Percentiles rank a stretch among this genome's conserved stretches.
phyloP scores from a whole-genome alignment of 768 basidiomycete species.

The Macrolepiota albuminosa region DNA sequence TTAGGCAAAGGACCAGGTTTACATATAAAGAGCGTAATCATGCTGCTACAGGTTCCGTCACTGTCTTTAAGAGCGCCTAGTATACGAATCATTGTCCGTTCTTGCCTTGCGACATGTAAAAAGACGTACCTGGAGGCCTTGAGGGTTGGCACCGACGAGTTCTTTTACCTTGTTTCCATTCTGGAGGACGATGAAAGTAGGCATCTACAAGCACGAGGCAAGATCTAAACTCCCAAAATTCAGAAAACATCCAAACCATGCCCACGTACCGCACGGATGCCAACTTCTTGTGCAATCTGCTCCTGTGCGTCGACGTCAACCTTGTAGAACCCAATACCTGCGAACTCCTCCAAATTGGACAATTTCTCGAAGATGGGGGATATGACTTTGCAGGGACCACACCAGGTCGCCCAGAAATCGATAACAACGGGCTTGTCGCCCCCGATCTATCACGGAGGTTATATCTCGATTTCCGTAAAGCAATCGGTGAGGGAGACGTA shows the following conservation, averaged over 20 bases:
- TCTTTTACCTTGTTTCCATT: slow-evolving; percentile 29
- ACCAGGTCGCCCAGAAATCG: slow-evolving; percentile 81
- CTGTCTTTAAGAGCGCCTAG: background rate
- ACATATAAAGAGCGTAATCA: background rate
- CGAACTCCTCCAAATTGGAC: slow-evolving; percentile 26
- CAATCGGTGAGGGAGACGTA: slow-evolving; percentile 24
- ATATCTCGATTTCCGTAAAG: background rate
- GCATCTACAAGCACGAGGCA: slow-evolving; percentile 15
- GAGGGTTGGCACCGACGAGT: slow-evolving; percentile 46
- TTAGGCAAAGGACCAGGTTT: background rate
- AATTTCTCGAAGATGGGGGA: slow-evolving; percentile 61
- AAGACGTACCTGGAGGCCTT: slow-evolving; percentile 32
- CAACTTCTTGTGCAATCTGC: slow-evolving; percentile 50
- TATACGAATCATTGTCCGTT: background rate
- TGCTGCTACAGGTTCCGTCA: background rate
- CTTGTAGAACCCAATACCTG: slow-evolving; percentile 58
- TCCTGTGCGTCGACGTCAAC: slow-evolving; percentile 63
- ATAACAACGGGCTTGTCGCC: slow-evolving; percentile 45
- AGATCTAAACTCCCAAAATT: background rate
- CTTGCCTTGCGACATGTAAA: background rate
- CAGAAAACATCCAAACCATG: background rate
- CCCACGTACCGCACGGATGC: slow-evolving; percentile 9
- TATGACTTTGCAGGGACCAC: slow-evolving; percentile 65
- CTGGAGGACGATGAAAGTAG: slow-evolving; percentile 36
- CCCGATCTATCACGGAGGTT: slow-evolving; percentile 32